Percentiles rank a stretch among this genome's conserved stretches.
These are phyloP conservation scores for Eremomyces bilateralis DNA, from an alignment of 495 filamentous ascomycete species.

Conservation along the genomic window DNA sequence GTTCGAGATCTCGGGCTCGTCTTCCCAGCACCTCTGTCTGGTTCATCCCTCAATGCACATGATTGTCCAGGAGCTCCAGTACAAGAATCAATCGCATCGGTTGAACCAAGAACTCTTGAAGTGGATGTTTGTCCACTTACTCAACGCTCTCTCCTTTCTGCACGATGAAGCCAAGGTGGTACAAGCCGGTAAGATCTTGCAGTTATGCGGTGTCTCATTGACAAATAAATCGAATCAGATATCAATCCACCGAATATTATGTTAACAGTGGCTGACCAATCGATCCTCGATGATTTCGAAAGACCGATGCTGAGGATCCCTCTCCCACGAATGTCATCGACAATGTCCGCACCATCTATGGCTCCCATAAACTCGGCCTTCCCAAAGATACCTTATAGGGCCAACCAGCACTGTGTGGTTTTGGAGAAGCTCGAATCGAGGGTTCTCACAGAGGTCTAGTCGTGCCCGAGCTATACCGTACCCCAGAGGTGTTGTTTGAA, in stretches of 20 bases:
- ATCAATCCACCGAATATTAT: conserved; percentile 10
- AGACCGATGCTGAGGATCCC: conserved; percentile 6
- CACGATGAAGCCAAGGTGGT: conserved; percentile 9
- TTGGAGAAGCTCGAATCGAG: conserved; percentile 11
- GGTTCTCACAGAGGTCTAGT: conserved; percentile 6
- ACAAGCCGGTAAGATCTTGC: conserved; percentile 7
- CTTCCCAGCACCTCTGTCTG: conserved; percentile 8
- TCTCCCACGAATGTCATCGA: conserved; percentile 8
- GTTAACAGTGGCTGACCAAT: conserved; percentile 6
- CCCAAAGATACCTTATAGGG: conserved; percentile 6
- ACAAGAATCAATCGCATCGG: conserved; percentile 6
- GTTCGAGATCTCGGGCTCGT: conserved; percentile 6
- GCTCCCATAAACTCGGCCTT: conserved; percentile 6
- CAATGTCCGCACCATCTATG: conserved; percentile 7
- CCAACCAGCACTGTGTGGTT: conserved; percentile 9
- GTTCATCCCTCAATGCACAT: conserved; percentile 11
- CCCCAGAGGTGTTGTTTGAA: conserved; percentile 8
- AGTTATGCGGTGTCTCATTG: conserved; percentile 1
- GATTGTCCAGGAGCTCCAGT: conserved; percentile 9
- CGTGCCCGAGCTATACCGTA: conserved; percentile 8
- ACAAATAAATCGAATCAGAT: conserved; percentile 4
- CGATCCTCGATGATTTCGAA: conserved; percentile 7
- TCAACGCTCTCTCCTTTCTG: conserved; percentile 7
- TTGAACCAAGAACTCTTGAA: conserved; percentile 5
- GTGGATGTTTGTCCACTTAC: conserved; percentile 5